Evolutionary conservation across 768 basidiomycete genomes (phyloP).

Genomic region (Boletus reticuloceps): DNA sequence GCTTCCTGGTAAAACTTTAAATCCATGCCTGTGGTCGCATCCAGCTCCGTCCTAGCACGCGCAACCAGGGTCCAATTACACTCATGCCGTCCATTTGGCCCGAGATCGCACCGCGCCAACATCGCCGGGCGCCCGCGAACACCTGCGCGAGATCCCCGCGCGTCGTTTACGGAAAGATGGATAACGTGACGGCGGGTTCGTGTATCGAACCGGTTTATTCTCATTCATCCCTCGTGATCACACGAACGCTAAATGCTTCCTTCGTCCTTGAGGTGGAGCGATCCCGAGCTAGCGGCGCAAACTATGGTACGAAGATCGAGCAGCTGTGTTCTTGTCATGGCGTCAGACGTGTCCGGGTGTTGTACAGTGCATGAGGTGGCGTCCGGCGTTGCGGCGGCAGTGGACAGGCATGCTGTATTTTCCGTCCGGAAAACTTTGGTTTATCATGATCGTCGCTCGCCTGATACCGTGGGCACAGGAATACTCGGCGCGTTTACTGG

Average conservation of each 20-base stretch:
- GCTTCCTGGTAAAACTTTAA: too few relatives aligned
- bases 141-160: constrained; percentile 18
- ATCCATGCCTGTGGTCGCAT: too few relatives aligned
- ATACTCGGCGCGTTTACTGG: neutral
- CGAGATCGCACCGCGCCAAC: constrained; percentile 2
- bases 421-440: neutral
- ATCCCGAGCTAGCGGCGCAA: constrained; percentile 5
- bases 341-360: neutral
- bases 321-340: neutral
- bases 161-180: constrained; percentile 9
- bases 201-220: neutral
- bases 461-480: constrained; percentile 16
- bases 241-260: neutral
- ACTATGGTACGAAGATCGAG: neutral
- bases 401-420: neutral
- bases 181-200: constrained; percentile 2
- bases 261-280: constrained; percentile 3
- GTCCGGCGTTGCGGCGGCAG: constrained; percentile 3
- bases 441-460: constrained; percentile 24
- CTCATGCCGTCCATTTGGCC: neutral
- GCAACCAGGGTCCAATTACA: neutral
- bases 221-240: neutral
- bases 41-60: too few relatives aligned
- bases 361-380: constrained; percentile 1
- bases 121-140: constrained; percentile 6